Conservation (phyloP, 768 basidiomycete species). For the Neoboletus brunneissimus region DNA sequence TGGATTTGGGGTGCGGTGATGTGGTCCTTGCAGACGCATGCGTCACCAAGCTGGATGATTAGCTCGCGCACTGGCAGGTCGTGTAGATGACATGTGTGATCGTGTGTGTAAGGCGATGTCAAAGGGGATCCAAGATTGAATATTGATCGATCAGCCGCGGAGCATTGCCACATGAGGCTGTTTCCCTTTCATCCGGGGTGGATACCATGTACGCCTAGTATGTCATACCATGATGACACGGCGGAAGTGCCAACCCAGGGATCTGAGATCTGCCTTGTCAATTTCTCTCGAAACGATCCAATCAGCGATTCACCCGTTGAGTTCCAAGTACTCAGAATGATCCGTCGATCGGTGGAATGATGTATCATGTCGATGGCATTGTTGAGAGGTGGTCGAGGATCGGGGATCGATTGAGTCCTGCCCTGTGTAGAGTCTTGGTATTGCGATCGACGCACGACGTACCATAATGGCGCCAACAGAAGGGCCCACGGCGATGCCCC, state of each 20-base stretch:
- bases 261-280: slow-evolving; percentile 49
- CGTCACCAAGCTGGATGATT: slow-evolving; percentile 94
- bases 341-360: slow-evolving; percentile 88
- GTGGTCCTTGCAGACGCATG: slow-evolving; percentile 94
- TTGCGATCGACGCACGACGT: slow-evolving; percentile 77
- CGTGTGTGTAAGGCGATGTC: slow-evolving; percentile 98
- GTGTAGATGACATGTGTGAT: slow-evolving; percentile 85
- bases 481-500: slow-evolving; percentile 81
- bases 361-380: slow-evolving; percentile 91
- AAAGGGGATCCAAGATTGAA: slow-evolving; percentile 99
- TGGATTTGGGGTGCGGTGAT: slow-evolving; percentile 81
- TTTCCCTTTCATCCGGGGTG: slow-evolving; percentile 45
- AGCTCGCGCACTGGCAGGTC: slow-evolving; percentile 88
- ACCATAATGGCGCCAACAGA: slow-evolving; percentile 95
- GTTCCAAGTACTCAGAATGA: slow-evolving; percentile 97
- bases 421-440: slow-evolving; percentile 68
- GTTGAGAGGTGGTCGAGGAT: slow-evolving; percentile 85
- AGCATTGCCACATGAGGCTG: slow-evolving; percentile 93
- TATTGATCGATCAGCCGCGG: too few species aligned
- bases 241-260: slow-evolving; percentile 31
- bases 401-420: too few species aligned
- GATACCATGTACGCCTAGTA: slow-evolving; percentile 18
- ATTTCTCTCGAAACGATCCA: too few species aligned
- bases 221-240: too few species aligned
- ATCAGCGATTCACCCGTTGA: slow-evolving; percentile 49